These are phyloP conservation scores for Parmales sp. DNA, from an alignment of 108 stramenopile species.

Conservation along the genomic window DNA sequence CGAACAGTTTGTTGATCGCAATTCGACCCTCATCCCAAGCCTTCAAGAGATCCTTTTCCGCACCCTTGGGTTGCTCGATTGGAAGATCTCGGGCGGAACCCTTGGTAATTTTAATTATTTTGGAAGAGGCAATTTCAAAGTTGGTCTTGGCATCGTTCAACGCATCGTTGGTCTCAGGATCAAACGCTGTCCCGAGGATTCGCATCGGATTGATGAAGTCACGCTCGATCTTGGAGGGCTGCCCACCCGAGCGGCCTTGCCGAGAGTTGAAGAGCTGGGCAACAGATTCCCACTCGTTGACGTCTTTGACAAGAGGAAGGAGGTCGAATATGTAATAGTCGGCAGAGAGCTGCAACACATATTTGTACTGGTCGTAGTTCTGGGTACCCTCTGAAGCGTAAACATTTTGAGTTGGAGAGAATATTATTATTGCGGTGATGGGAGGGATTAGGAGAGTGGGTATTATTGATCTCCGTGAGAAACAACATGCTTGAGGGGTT, in stretches of 20 bases:
- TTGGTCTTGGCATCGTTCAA: slow-evolving; percentile 64
- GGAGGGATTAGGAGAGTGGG: too few species aligned
- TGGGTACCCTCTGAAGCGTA: too few species aligned
- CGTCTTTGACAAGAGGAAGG: slow-evolving; percentile 47
- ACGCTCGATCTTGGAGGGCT: slow-evolving; percentile 58
- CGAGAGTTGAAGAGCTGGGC: slow-evolving; percentile 45
- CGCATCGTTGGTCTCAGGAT: slow-evolving; percentile 64
- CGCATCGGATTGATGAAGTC: slow-evolving; percentile 71
- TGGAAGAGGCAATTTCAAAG: slow-evolving; percentile 54
- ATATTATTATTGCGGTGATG: too few species aligned
- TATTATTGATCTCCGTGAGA: too few species aligned
- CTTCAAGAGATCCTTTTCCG: slow-evolving; percentile 29
- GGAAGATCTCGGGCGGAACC: slow-evolving; percentile 61
- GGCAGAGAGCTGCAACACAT: slow-evolving; percentile 54
- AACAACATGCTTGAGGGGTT: too few species aligned
- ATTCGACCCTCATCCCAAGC: slow-evolving; percentile 75
- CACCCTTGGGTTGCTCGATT: slow-evolving; percentile 49
- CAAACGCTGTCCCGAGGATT: slow-evolving; percentile 58
- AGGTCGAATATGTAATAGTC: slow-evolving; percentile 68
- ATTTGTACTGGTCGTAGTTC: too few species aligned
- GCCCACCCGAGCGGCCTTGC: slow-evolving; percentile 46
- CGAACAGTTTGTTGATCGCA: slow-evolving; percentile 63
- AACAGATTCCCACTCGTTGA: slow-evolving; percentile 58
- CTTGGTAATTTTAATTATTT: slow-evolving; percentile 49
- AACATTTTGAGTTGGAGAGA: too few species aligned